These are phyloP conservation scores for Pelargonium fulgidum DNA, from an alignment of 441 rosid species.

Conservation along the genomic window DNA sequence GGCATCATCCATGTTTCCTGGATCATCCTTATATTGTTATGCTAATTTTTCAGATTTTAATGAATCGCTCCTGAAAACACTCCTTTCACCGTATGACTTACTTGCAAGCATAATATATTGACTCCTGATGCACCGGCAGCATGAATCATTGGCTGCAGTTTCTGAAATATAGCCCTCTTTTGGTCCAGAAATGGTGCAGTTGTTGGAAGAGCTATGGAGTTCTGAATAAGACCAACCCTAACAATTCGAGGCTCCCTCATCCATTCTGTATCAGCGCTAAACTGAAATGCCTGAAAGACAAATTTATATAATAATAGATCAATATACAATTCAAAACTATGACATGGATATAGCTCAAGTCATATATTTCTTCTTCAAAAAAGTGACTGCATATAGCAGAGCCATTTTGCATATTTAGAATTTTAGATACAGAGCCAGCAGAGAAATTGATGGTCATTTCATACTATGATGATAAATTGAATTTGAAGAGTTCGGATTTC, in stretches of 20 bases:
- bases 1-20: constrained; percentile 99
- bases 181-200: constrained; percentile 64
- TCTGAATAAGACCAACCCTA: constrained; percentile 87
- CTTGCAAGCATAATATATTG: constrained; percentile 88
- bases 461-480: too few relatives aligned
- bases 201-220: constrained; percentile 75
- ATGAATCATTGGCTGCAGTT: constrained; percentile 64
- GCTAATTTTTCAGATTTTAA: constrained; percentile 5
- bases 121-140: constrained; percentile 86
- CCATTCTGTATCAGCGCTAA: constrained; percentile 65
- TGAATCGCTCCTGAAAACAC: neutral
- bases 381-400: neutral
- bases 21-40: neutral
- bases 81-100: constrained; percentile 17
- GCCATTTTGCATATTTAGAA: neutral
- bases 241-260: constrained; percentile 66
- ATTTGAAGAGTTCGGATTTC: too few relatives aligned
- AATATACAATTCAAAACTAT: too few relatives aligned
- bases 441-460: neutral
- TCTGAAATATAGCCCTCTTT: constrained; percentile 53
- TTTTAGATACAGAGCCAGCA: neutral
- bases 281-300: constrained; percentile 35
- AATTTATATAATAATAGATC: neutral
- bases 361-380: too few relatives aligned
- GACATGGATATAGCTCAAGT: too few relatives aligned